These are phyloP conservation scores for Xylaria venustula DNA, from an alignment of 495 filamentous ascomycete species.

Conservation along the genomic window DNA sequence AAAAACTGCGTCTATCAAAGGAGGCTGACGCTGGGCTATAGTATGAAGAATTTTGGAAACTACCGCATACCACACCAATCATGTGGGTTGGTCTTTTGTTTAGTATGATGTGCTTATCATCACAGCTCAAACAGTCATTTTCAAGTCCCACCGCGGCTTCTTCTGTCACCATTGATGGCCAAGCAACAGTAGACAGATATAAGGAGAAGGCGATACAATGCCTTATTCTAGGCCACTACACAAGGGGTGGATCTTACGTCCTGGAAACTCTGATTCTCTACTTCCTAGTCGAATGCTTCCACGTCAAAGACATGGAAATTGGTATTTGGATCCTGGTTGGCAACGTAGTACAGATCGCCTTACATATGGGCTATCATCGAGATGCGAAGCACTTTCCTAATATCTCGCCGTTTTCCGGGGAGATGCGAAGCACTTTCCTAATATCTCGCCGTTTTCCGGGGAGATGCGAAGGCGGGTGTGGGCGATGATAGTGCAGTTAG, in stretches of 20 bases:
- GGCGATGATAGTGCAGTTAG: slow-evolving; percentile 34
- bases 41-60: slow-evolving; percentile 35
- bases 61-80: slow-evolving; percentile 18
- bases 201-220: slow-evolving; percentile 29
- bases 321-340: slow-evolving; percentile 28
- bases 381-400: slow-evolving; percentile 48
- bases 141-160: neutral
- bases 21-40: slow-evolving; percentile 9
- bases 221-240: slow-evolving; percentile 28
- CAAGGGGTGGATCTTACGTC: slow-evolving; percentile 27
- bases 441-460: slow-evolving; percentile 40
- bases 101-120: slow-evolving; percentile 25
- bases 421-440: slow-evolving; percentile 46
- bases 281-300: slow-evolving; percentile 23
- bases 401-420: slow-evolving; percentile 41
- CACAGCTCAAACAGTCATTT: slow-evolving; percentile 11
- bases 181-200: slow-evolving; percentile 16
- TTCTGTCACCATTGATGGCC: neutral
- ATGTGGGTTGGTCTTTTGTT: slow-evolving; percentile 37
- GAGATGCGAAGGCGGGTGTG: slow-evolving; percentile 44
- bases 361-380: slow-evolving; percentile 54
- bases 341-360: slow-evolving; percentile 35
- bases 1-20: neutral
- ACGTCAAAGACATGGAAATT: slow-evolving; percentile 19
- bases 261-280: slow-evolving; percentile 30